phyloP scores from a whole-genome alignment of 2,329 filamentous ascomycete species.

The Cladosporium phlei region DNA sequence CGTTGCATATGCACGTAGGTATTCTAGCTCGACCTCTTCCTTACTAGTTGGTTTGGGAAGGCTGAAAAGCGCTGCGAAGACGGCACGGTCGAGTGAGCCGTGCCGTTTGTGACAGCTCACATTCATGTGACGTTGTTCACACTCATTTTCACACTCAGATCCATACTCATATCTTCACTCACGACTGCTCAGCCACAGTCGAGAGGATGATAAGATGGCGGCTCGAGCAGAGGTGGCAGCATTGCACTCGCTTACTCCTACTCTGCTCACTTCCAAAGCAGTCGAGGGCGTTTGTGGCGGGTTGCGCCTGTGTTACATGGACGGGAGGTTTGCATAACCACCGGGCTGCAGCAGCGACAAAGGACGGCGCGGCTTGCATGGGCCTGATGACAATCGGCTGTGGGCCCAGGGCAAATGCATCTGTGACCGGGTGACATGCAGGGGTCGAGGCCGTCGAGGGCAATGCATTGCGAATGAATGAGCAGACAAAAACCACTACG shows the following conservation, averaged over 20 bases:
- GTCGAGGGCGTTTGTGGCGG: slow-evolving; percentile 13
- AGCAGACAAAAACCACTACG: slow-evolving; percentile 11
- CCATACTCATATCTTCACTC: too few relatives aligned
- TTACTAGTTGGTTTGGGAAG: too few relatives aligned
- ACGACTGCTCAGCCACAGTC: too few relatives aligned
- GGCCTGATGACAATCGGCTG: slow-evolving; percentile 12
- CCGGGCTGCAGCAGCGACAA: slow-evolving; percentile 11
- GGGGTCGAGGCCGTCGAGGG: background rate
- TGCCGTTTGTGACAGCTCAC: too few relatives aligned
- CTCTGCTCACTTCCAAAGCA: slow-evolving; percentile 6
- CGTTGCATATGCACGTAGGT: background rate
- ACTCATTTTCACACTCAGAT: too few relatives aligned
- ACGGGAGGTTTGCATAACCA: slow-evolving; percentile 12
- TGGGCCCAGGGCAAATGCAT: slow-evolving; percentile 9
- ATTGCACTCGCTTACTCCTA: too few relatives aligned
- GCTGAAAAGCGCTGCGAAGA: too few relatives aligned
- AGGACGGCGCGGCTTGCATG: slow-evolving; percentile 13
- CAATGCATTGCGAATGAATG: background rate
- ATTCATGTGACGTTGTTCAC: too few relatives aligned
- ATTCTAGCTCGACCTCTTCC: background rate
- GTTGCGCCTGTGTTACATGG: slow-evolving; percentile 10
- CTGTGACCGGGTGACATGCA: slow-evolving; percentile 8
- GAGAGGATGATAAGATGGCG: too few relatives aligned
- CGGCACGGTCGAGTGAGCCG: too few relatives aligned
- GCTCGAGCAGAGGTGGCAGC: too few relatives aligned